A percentile compares a stretch with the other conserved stretches of the same genome.
phyloP scores from a whole-genome alignment of 2,329 filamentous ascomycete species.

The Incumbomyces delicatus region DNA sequence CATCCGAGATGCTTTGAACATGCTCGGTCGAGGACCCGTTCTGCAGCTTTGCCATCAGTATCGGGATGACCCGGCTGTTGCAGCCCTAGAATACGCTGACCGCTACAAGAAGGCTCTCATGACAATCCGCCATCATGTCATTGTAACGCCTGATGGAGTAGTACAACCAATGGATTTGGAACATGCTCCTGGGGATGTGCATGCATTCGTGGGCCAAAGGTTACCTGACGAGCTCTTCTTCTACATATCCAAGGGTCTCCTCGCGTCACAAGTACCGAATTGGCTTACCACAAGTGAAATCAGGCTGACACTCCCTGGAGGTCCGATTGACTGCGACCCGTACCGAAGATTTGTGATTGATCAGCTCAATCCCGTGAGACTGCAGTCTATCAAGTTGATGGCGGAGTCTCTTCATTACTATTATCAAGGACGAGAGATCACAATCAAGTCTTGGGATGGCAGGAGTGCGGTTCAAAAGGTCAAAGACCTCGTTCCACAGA shows the following conservation, averaged over 20 bases:
- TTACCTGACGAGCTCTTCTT: slow-evolving; percentile 83
- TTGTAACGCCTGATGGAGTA: slow-evolving; percentile 67
- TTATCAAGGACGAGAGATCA: slow-evolving; percentile 69
- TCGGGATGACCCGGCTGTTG: slow-evolving; percentile 64
- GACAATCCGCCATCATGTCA: slow-evolving; percentile 77
- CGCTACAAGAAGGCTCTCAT: slow-evolving; percentile 79
- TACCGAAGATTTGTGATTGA: slow-evolving; percentile 71
- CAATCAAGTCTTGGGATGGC: slow-evolving; percentile 76
- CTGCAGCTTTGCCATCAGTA: slow-evolving; percentile 65
- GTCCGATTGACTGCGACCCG: slow-evolving; percentile 67
- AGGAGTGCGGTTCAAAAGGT: slow-evolving; percentile 57
- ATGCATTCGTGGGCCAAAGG: slow-evolving; percentile 82
- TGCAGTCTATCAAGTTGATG: slow-evolving; percentile 67
- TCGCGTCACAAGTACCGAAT: slow-evolving; percentile 68
- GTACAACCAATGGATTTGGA: slow-evolving; percentile 65
- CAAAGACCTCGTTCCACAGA: slow-evolving; percentile 43
- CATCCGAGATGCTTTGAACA: slow-evolving; percentile 66
- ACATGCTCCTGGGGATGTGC: slow-evolving; percentile 68
- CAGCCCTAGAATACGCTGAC: slow-evolving; percentile 67
- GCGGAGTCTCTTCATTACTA: slow-evolving; percentile 72
- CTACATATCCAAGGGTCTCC: slow-evolving; percentile 74
- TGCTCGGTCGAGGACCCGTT: slow-evolving; percentile 61
- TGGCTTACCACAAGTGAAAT: slow-evolving; percentile 75
- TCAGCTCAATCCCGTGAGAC: slow-evolving; percentile 63
- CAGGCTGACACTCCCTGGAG: slow-evolving; percentile 70